A percentile compares a stretch with the other conserved stretches of the same genome.
Conservation (phyloP, 2,329 filamentous ascomycete species). For the Colletotrichum caudatum region DNA sequence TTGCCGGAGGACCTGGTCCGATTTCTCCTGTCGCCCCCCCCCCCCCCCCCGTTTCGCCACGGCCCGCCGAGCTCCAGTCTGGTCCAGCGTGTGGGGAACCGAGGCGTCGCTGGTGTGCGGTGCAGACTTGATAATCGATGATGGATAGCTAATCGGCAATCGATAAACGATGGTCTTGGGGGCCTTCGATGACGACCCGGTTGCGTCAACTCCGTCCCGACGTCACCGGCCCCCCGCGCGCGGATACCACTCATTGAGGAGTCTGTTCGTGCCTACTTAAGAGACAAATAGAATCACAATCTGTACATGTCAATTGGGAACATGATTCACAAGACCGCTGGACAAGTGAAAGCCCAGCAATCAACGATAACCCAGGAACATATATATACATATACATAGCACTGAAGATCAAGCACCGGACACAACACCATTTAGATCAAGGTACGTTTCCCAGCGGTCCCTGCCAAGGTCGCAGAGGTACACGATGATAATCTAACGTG, state of each 20-base stretch:
- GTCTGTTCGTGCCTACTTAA: background rate
- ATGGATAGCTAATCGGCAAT: too few species aligned
- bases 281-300: background rate
- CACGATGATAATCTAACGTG: too few species aligned
- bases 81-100: constrained; percentile 14
- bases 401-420: background rate
- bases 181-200: constrained; percentile 30
- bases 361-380: background rate
- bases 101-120: background rate
- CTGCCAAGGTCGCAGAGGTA: too few species aligned
- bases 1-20: too few species aligned
- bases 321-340: too few species aligned
- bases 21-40: too few species aligned
- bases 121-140: too few species aligned
- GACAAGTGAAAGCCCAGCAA: too few species aligned
- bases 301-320: background rate
- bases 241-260: background rate
- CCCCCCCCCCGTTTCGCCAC: constrained; percentile 25
- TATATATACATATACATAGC: background rate
- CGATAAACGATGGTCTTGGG: background rate
- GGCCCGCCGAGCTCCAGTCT: constrained; percentile 7
- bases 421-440: background rate
- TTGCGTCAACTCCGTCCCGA: constrained; percentile 38
- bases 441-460: too few species aligned
- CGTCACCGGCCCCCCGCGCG: constrained; percentile 24